Evolutionary conservation across 805 yeast species (phyloP), one percentile per base, ranked within the genome.

Genomic region (Danielia oregonensis): DNA sequence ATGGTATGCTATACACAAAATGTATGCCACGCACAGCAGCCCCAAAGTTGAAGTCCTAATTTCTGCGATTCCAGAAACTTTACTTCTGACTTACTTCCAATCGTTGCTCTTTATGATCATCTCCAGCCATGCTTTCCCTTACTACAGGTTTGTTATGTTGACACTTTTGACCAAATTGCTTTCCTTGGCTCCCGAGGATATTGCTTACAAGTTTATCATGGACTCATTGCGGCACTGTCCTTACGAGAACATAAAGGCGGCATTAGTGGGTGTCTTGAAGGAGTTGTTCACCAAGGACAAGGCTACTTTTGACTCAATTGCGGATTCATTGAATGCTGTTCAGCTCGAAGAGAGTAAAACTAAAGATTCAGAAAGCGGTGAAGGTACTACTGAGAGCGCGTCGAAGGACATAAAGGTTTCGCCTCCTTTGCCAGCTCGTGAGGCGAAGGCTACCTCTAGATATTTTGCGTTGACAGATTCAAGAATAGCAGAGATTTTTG

Each of bases 201-300:
- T 68, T 9, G 59, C 83, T 0, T 86, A 77, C 57, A 62, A 64
- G 3, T 85, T 83, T 51, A 61, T 86, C 11, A 51, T 68, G 16
- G 87, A 86, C 50, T 70, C 87, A 0, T 63, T 91, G 32, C 61
- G 65, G 18, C 65, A 73, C 33, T 83, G 91, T 50, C 89, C 93
- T 2, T 76, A 70, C 50, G 77, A 70, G 25, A 72, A 73, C 25
- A 74, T 76, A 15, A 78, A 78, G 46, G 68, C 81, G 16, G 78
- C 78, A 3, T 59, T 78, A 24, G 71, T 86, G 12, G 76, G 81
- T 4, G 77, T 86, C 16, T 69, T 87, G 50, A 86, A 82, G 54
- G 86, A 81, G 46, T 65, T 87, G 42, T 55, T 79, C 44, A 47
- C 71, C 4, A 70, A 73, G 42, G 48, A 50, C 12, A 49, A 42